Conservation (phyloP, 768 basidiomycete species). For the Pisolithus albus region DNA sequence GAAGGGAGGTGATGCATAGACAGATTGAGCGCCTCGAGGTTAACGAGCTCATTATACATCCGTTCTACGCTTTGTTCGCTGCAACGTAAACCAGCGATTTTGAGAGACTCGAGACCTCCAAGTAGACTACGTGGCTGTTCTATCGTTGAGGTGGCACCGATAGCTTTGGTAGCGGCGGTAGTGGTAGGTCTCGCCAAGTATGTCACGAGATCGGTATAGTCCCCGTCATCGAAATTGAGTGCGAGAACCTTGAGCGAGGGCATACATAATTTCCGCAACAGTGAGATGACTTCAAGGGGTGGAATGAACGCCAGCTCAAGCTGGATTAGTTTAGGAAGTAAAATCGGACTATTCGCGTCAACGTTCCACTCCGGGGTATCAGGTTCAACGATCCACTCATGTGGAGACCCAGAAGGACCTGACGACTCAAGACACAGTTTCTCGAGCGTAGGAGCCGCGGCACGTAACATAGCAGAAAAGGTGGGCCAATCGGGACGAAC, state of each 20-base stretch:
- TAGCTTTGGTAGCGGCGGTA: background rate
- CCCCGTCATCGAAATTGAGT: constrained; percentile 51
- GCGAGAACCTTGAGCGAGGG: constrained; percentile 33
- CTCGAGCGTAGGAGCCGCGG: constrained; percentile 50
- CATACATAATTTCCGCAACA: constrained; percentile 23
- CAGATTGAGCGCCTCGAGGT: constrained; percentile 39
- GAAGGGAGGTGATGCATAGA: constrained; percentile 28
- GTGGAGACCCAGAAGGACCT: constrained; percentile 43
- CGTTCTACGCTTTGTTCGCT: constrained; percentile 22
- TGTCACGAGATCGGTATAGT: constrained; percentile 44
- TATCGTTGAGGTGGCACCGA: constrained; percentile 23
- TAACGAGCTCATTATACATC: constrained; percentile 43
- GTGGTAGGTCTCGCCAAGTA: constrained; percentile 30
- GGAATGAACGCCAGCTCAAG: constrained; percentile 48
- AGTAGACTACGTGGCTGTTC: constrained; percentile 33
- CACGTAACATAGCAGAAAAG: constrained; percentile 45
- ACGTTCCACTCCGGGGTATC: constrained; percentile 13
- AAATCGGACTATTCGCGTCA: constrained; percentile 26
- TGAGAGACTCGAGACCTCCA: constrained; percentile 42
- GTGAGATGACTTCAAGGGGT: constrained; percentile 32
- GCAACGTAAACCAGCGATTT: constrained; percentile 46
- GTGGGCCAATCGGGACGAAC: constrained; percentile 54
- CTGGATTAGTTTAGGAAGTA: constrained; percentile 20
- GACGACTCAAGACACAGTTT: constrained; percentile 49
- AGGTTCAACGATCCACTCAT: constrained; percentile 28